A percentile compares a stretch with the other conserved stretches of the same genome.
Evolutionary conservation across 495 filamentous ascomycete species (phyloP).

Genomic region (Aspergillus egyptiacus): DNA sequence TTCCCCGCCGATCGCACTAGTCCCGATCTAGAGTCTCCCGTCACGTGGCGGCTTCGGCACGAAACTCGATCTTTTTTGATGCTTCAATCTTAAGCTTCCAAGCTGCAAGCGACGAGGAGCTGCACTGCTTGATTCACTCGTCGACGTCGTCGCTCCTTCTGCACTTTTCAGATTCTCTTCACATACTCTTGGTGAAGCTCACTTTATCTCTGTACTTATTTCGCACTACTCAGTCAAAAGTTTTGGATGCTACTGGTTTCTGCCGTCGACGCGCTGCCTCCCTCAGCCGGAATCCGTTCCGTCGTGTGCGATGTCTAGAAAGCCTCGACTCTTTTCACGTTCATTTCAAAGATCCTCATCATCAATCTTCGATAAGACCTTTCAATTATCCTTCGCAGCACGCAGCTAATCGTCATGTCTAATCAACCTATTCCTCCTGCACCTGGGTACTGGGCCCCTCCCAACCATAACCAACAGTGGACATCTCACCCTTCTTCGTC

Average conservation of each 20-base stretch:
- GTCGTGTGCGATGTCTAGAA: constrained; percentile 16
- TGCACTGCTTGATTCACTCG: not conserved
- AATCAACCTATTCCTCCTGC: constrained; percentile 43
- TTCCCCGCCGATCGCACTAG: constrained; percentile 30
- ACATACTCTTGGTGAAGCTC: not conserved
- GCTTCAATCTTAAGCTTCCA: not conserved
- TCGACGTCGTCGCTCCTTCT: not conserved
- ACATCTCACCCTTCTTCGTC: constrained; percentile 20
- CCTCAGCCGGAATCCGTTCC: not conserved
- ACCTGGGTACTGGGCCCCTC: constrained; percentile 43
- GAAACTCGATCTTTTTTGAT: constrained; percentile 21
- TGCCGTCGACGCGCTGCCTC: constrained; percentile 1
- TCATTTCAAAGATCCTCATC: not conserved
- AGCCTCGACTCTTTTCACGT: not conserved
- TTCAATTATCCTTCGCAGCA: not conserved
- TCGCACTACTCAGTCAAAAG: not conserved
- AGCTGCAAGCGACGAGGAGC: no score
- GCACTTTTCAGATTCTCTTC: not conserved
- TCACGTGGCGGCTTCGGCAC: constrained; percentile 26
- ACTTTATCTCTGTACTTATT: not conserved
- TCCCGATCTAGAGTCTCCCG: constrained; percentile 19
- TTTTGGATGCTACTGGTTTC: not conserved
- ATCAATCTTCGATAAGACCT: not conserved
- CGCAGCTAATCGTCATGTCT: constrained; percentile 38
- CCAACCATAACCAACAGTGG: constrained; percentile 33